Base-by-base conservation (phyloP, 192 early-diverging fungal species). In the Coemansia furcata region DNA sequence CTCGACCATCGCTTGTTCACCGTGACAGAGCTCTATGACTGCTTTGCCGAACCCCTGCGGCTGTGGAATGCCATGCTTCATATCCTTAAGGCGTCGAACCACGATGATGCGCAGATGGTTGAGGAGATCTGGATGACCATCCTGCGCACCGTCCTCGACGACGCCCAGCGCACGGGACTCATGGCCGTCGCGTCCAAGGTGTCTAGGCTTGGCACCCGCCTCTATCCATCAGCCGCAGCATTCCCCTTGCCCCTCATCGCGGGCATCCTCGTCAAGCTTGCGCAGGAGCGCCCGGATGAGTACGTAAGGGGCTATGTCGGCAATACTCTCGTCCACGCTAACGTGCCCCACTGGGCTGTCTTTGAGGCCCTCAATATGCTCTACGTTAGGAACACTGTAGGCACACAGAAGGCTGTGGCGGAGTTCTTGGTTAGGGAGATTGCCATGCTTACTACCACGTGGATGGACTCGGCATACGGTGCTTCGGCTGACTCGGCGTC, bases 1-100 rank as follows among this genome's bases (percentile, higher is more conserved):
- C 64, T 85, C 54, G 72, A 85, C 54, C 36, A 40, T 14, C 40
- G 37, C 19, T 58, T 80, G 58, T 76, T 69, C 30, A 72, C 63
- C 7, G 65, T 86, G 1, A 68, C 73, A 3, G 77, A 80, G 68
- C 71, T 89, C 12, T 89, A 85, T 68, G 72, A 82, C 38, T 43
- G 73, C 66, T 89, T 84, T 73, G 83, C 87, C 8, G 67, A 80
- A 68, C 85, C 80, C 6, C 62, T 85, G 61, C 40, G 67, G 3
- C 61, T 89, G 63, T 77, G 72, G 63, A 85, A 86, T 57, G 77
- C 82, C 10, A 74, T 76, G 57, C 67, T 89, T 46, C 65, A 82
- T 10, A 87, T 89, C 11, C 80, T 87, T 73, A 85, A 87, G 63
- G 78, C 71, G 11, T 84, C 87, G 10, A 85, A 85, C 66, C 80